These are phyloP conservation scores for Durusdinium trenchii DNA, from an alignment of 73 alveolate species.

Conservation along the genomic window DNA sequence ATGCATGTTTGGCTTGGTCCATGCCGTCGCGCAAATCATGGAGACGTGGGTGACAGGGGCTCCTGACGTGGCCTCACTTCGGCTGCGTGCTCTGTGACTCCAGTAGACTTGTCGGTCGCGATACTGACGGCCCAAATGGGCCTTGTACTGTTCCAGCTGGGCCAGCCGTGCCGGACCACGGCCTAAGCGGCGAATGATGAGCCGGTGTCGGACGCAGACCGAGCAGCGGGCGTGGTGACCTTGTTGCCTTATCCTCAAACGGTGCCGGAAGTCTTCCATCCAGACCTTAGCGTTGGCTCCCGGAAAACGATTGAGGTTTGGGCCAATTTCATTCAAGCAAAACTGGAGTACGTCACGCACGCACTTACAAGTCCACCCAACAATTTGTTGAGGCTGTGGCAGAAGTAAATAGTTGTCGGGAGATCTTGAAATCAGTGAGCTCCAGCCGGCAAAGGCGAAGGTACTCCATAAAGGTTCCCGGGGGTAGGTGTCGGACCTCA, in stretches of 20 bases:
- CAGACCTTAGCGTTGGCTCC: neutral
- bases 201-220: neutral
- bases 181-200: neutral
- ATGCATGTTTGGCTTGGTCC: neutral
- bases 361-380: too few relatives aligned
- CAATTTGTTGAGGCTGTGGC: neutral
- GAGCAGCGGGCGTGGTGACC: neutral
- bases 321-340: neutral
- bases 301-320: too few relatives aligned
- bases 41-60: neutral
- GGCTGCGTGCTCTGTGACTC: neutral
- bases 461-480: neutral
- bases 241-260: neutral
- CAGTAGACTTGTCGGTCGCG: neutral
- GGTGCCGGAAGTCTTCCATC: neutral
- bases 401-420: neutral
- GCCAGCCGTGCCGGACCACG: neutral
- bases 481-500: neutral
- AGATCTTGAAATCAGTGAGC: neutral
- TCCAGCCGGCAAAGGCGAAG: neutral
- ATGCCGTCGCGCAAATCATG: neutral
- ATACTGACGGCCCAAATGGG: neutral
- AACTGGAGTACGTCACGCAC: too few relatives aligned
- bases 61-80: neutral
- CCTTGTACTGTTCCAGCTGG: neutral